Evolutionary conservation across 2,329 filamentous ascomycete genomes (phyloP).

Genomic region (Trichoderma brevicompactum): DNA sequence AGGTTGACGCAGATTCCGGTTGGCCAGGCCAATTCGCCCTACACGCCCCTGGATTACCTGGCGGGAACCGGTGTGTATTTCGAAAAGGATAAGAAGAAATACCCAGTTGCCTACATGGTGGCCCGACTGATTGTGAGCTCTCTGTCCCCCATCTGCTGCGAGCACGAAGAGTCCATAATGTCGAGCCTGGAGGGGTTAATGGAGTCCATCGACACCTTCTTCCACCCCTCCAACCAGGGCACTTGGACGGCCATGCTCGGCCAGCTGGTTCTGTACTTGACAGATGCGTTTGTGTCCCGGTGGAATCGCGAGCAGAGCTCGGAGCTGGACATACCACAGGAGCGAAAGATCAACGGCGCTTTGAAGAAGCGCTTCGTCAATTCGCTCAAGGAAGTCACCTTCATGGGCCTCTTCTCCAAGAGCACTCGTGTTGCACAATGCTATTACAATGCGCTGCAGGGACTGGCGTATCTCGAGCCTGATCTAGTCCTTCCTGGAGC

Average conservation of each 20-base stretch:
- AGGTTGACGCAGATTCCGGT: conserved; percentile 94
- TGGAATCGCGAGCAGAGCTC: conserved; percentile 96
- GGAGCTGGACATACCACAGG: conserved; percentile 83
- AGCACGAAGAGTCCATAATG: conserved; percentile 77
- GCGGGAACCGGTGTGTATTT: conserved; percentile 84
- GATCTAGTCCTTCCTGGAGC: conserved; percentile 90
- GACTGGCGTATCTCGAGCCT: conserved; percentile 87
- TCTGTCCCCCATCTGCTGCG: conserved; percentile 80
- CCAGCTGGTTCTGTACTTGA: conserved; percentile 88
- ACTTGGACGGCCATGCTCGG: conserved; percentile 87
- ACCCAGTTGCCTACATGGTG: conserved; percentile 89
- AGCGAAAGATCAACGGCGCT: conserved; percentile 77
- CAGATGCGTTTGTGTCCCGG: conserved; percentile 94
- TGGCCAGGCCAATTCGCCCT: conserved; percentile 91
- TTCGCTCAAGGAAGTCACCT: conserved; percentile 87
- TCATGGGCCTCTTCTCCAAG: conserved; percentile 98
- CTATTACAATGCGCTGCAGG: conserved; percentile 87
- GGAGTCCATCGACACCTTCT: conserved; percentile 96
- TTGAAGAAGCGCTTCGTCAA: conserved; percentile 88
- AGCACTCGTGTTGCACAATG: conserved; percentile 89
- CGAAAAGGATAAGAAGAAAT: conserved; percentile 91
- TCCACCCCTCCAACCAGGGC: conserved; percentile 96
- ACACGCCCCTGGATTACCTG: conserved; percentile 81
- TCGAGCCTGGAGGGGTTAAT: conserved; percentile 87
- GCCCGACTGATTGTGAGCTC: conserved; percentile 93